These are phyloP conservation scores for Naegleria lovaniensis DNA, from an alignment of 208 protist species.

Conservation along the genomic window DNA sequence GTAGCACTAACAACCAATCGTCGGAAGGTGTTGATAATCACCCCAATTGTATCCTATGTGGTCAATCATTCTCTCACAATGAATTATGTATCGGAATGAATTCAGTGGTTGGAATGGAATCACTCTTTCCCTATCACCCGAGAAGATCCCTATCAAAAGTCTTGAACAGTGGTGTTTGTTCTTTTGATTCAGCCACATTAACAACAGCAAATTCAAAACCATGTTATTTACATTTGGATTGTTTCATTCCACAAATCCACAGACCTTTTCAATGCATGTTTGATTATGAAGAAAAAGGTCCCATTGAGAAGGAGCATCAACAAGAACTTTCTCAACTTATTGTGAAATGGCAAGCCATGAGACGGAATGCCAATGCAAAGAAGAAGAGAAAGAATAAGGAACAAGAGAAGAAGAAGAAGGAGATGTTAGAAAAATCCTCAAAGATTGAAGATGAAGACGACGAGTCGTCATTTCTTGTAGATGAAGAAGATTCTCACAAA, in stretches of 20 bases:
- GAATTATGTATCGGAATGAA: not conserved
- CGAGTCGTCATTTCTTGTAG: too few species aligned
- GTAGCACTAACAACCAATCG: too few species aligned
- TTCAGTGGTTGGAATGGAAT: not conserved
- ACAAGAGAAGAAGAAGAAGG: not conserved
- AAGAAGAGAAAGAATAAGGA: too few species aligned
- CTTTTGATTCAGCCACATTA: too few species aligned
- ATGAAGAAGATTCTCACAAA: not conserved
- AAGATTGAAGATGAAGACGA: not conserved
- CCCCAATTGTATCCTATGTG: not conserved
- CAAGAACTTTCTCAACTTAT: not conserved
- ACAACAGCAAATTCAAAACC: too few species aligned
- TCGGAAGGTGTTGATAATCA: too few species aligned
- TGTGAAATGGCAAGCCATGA: not conserved
- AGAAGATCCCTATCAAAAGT: not conserved
- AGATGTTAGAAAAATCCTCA: not conserved
- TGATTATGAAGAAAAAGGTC: not conserved
- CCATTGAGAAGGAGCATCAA: not conserved
- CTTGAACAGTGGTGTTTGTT: not conserved
- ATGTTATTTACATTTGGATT: not conserved
- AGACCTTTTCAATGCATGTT: not conserved
- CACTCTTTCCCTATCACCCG: not conserved
- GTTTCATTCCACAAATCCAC: not conserved
- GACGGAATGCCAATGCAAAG: not conserved
- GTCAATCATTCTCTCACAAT: not conserved